Evolutionary conservation across 257 asterid species (phyloP).

Genomic region (Scutellaria barbata): DNA sequence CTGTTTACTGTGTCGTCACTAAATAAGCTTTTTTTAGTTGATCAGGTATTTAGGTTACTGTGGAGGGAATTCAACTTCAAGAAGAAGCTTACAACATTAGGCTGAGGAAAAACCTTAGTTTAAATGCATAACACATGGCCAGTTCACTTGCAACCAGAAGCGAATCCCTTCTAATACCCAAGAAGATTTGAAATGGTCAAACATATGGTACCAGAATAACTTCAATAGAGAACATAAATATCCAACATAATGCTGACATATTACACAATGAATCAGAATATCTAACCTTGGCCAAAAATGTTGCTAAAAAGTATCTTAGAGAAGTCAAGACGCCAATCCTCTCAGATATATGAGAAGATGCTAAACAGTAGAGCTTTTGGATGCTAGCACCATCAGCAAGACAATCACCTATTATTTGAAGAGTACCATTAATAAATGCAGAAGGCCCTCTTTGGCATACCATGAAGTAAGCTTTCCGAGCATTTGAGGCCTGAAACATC

Average conservation of each 20-base stretch:
- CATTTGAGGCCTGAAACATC: constrained; percentile 70
- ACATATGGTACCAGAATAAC: constrained; percentile 14
- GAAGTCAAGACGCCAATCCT: constrained; percentile 72
- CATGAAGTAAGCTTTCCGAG: constrained; percentile 85
- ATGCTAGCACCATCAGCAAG: constrained; percentile 71
- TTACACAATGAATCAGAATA: constrained; percentile 14
- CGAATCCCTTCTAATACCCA: not conserved
- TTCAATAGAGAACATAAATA: constrained; percentile 21
- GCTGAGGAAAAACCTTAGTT: not conserved
- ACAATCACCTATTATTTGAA: constrained; percentile 63
- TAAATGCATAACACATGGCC: constrained; percentile 9
- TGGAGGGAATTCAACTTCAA: constrained; percentile 1
- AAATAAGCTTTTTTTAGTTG: constrained; percentile 6
- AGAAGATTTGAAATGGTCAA: constrained; percentile 4
- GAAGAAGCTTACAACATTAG: constrained; percentile 16
- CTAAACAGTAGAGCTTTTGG: constrained; percentile 61
- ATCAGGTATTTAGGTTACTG: not conserved
- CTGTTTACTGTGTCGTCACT: not conserved
- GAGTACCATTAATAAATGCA: constrained; percentile 80
- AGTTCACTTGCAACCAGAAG: not conserved
- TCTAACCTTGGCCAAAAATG: constrained; percentile 90
- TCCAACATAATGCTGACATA: constrained; percentile 24
- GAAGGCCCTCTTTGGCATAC: constrained; percentile 87
- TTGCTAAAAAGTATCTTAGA: constrained; percentile 76
- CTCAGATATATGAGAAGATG: constrained; percentile 85